Evolutionary conservation across 139 green algal species (phyloP).

Genomic region (Eudorina sp.): DNA sequence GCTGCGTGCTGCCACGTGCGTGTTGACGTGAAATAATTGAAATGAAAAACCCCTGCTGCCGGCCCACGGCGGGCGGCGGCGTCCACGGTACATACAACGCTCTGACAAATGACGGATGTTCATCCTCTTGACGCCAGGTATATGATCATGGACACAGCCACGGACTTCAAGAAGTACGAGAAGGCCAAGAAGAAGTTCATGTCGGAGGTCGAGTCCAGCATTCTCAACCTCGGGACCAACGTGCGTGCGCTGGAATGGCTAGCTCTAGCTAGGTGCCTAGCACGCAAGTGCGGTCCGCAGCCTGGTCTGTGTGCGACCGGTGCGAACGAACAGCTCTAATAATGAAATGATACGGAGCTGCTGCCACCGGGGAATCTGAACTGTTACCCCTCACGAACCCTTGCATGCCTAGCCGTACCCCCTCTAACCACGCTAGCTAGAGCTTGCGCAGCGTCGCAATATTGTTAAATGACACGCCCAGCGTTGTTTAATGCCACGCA

Average conservation of each 20-base stretch:
- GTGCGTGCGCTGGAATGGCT: neutral
- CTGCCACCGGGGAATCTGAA: neutral
- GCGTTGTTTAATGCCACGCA: no score
- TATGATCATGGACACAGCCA: neutral
- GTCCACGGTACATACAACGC: neutral
- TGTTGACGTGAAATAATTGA: neutral
- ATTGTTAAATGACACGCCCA: no score
- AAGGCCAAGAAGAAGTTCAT: conserved; percentile 13
- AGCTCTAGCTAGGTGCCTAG: neutral
- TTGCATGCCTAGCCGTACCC: no score
- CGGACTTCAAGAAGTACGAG: neutral
- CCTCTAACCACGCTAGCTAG: no score
- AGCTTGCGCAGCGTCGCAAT: no score
- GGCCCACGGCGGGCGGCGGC: neutral
- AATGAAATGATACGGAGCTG: neutral
- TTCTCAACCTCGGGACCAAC: neutral
- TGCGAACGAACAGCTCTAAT: neutral
- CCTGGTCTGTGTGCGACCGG: neutral
- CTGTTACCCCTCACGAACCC: no score
- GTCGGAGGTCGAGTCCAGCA: neutral
- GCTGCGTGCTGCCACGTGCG: neutral
- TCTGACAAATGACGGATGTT: no score
- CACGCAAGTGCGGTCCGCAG: neutral
- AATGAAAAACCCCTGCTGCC: neutral
- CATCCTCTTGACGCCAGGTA: neutral